A percentile compares a stretch with the other conserved stretches of the same genome.
These are phyloP conservation scores for Persicaria maculosa DNA, from an alignment of 148 eudicot genomes.

Conservation along the genomic window DNA sequence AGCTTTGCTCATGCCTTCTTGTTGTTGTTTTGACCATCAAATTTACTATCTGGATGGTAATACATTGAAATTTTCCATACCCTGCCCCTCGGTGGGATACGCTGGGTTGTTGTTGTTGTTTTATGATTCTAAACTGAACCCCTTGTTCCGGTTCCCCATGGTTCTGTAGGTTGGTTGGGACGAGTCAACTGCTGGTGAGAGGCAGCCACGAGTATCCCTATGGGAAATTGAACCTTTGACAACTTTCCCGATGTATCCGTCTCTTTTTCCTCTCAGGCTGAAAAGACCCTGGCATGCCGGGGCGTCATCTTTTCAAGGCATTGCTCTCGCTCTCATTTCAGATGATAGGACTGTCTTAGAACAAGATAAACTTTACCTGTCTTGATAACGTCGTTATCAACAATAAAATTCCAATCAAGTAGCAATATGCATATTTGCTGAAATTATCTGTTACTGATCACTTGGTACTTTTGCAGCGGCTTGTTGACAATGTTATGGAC, in stretches of 20 bases:
- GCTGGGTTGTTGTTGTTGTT: not conserved
- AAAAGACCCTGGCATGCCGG: constrained; percentile 99
- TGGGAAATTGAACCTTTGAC: constrained; percentile 99
- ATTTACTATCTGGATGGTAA: not conserved
- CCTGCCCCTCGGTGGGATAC: too few species aligned
- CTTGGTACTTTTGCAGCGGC: too few species aligned
- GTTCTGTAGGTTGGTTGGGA: constrained; percentile 93
- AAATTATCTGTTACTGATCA: too few species aligned
- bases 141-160: not conserved
- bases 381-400: not conserved
- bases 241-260: constrained; percentile 98
- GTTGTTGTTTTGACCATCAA: not conserved
- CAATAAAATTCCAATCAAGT: not conserved
- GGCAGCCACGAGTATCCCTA: constrained; percentile 92
- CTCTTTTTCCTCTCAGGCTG: constrained; percentile 84
- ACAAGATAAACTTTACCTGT: not conserved
- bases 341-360: not conserved
- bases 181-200: constrained; percentile 97
- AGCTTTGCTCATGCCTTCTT: not conserved
- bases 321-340: not conserved
- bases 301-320: constrained; percentile 80
- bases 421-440: too few species aligned
- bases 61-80: not conserved
- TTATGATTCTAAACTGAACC: not conserved
- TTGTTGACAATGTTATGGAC: too few species aligned